A percentile compares a stretch with the other conserved stretches of the same genome.
These are phyloP conservation scores for Climacium dendroides DNA, from an alignment of 225 moss, liverwort and hornwort genomes.

Conservation along the genomic window DNA sequence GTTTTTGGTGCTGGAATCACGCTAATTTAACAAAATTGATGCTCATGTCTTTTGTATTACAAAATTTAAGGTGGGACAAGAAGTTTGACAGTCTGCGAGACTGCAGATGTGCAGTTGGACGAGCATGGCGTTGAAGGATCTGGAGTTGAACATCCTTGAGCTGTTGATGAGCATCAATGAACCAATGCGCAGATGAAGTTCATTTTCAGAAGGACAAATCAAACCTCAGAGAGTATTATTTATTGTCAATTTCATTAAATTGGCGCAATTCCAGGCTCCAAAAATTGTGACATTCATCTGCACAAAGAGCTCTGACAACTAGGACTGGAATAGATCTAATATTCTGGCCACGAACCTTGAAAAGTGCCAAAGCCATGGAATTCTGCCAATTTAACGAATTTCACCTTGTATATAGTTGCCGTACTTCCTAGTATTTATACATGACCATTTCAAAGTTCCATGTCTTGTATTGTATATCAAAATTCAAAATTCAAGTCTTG, in stretches of 20 bases:
- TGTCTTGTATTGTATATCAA: background rate
- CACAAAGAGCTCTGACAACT: background rate
- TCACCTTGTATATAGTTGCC: background rate
- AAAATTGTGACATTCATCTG: background rate
- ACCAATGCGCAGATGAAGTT: background rate
- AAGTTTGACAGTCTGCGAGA: background rate
- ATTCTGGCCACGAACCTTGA: background rate
- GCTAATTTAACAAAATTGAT: background rate
- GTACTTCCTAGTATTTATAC: background rate
- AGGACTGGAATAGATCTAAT: background rate
- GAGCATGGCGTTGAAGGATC: background rate
- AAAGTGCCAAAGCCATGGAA: background rate
- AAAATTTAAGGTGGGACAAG: background rate
- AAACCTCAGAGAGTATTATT: background rate
- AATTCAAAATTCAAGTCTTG: background rate
- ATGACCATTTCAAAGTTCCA: background rate
- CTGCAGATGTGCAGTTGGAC: slow-evolving; percentile 6
- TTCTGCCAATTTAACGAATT: background rate
- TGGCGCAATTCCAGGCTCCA: background rate
- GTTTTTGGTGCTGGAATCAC: background rate
- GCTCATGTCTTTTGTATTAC: background rate
- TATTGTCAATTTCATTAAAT: background rate
- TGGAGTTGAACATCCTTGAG: background rate
- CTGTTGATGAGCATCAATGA: background rate
- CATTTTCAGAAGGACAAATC: background rate